These are phyloP conservation scores for Podospora appendiculata DNA, from an alignment of 495 filamentous ascomycete species.

Conservation along the genomic window DNA sequence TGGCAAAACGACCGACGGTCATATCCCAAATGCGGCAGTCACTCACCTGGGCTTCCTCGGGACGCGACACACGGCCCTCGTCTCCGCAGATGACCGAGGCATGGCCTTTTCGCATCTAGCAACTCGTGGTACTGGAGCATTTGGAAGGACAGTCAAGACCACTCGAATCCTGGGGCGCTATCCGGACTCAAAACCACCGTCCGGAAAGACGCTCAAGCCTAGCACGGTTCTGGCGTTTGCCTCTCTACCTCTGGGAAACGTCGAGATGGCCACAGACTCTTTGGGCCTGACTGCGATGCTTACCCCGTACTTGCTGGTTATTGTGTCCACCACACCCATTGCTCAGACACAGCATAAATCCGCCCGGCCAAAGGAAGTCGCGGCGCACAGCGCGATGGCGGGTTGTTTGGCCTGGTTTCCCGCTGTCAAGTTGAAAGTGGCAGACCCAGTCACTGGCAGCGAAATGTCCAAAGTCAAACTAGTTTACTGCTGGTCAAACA, in stretches of 20 bases:
- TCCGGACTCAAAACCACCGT: constrained; percentile 51
- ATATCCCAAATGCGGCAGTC: constrained; percentile 66
- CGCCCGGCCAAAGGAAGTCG: constrained; percentile 79
- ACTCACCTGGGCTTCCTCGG: constrained; percentile 94
- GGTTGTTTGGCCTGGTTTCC: constrained; percentile 97
- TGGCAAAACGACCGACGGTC: constrained; percentile 65
- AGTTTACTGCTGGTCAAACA: constrained; percentile 97
- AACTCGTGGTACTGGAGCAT: constrained; percentile 77
- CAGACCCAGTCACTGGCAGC: constrained; percentile 47
- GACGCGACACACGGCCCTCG: constrained; percentile 87
- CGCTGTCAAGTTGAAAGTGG: constrained; percentile 80
- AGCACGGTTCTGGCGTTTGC: constrained; percentile 93
- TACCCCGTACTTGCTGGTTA: constrained; percentile 89
- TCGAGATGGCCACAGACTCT: constrained; percentile 77
- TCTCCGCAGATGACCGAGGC: constrained; percentile 90
- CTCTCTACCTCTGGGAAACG: constrained; percentile 82
- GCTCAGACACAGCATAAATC: constrained; percentile 95
- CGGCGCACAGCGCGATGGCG: constrained; percentile 81
- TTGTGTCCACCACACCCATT: constrained; percentile 92
- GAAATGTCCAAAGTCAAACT: constrained; percentile 70
- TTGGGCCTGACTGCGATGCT: constrained; percentile 93
- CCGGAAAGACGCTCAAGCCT: constrained; percentile 67
- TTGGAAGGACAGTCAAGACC: constrained; percentile 80
- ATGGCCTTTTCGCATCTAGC: constrained; percentile 99
- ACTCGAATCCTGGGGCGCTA: constrained; percentile 89